Conservation (phyloP, 1,284 basidiomycete species). For the Microbotryum lychnidis-dioicae region DNA sequence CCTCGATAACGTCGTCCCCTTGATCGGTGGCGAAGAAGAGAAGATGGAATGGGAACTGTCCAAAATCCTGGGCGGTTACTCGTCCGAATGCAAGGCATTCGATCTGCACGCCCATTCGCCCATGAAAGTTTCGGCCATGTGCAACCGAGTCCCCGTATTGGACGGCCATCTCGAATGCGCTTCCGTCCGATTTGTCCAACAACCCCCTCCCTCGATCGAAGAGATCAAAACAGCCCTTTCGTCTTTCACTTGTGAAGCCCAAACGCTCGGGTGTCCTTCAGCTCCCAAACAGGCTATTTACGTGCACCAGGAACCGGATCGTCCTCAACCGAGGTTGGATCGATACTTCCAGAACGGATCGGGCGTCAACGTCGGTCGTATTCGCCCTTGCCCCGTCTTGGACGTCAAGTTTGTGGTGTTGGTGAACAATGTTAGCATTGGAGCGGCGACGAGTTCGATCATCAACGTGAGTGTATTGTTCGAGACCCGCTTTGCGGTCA, state of each 20-base stretch:
- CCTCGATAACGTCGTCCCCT: slow-evolving; percentile 91
- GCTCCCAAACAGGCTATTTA: slow-evolving; percentile 80
- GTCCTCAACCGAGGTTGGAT: slow-evolving; percentile 91
- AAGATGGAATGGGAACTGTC: slow-evolving; percentile 98
- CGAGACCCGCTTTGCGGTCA: no score
- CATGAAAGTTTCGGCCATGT: slow-evolving; percentile 78
- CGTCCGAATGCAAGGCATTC: slow-evolving; percentile 54
- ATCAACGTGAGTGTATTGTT: slow-evolving; percentile 58
- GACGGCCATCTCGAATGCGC: slow-evolving; percentile 87
- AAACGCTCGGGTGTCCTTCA: slow-evolving; percentile 70
- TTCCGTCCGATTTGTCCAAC: slow-evolving; percentile 69
- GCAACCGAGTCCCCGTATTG: slow-evolving; percentile 86
- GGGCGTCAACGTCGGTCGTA: slow-evolving; percentile 82
- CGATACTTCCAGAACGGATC: slow-evolving; percentile 85
- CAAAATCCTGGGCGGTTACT: slow-evolving; percentile 87
- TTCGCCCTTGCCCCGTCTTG: slow-evolving; percentile 80
- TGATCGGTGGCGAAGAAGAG: slow-evolving; percentile 76
- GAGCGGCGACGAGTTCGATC: slow-evolving; percentile 92
- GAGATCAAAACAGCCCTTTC: slow-evolving; percentile 75
- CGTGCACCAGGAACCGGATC: slow-evolving; percentile 83
- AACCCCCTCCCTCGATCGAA: slow-evolving; percentile 77
- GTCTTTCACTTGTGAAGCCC: slow-evolving; percentile 68
- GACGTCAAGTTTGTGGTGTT: slow-evolving; percentile 85
- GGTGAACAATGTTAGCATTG: slow-evolving; percentile 90
- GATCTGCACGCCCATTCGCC: slow-evolving; percentile 76